Evolutionary conservation across 2,329 filamentous ascomycete species (phyloP).

Genomic region (Penicillium sp.): DNA sequence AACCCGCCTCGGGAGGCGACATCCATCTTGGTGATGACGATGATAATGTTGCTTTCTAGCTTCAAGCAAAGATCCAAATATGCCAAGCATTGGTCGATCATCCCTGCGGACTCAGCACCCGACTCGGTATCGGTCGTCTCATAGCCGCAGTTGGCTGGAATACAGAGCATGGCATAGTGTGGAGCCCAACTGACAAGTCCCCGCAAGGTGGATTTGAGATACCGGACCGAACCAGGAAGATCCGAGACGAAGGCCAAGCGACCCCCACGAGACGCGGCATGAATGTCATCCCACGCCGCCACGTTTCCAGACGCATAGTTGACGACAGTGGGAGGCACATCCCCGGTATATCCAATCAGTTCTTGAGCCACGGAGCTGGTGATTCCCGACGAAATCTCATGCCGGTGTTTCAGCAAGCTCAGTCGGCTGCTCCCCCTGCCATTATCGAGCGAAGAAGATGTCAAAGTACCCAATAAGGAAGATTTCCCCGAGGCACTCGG

Average conservation of each 20-base stretch:
- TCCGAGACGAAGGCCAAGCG: constrained; percentile 87
- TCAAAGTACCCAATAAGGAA: constrained; percentile 82
- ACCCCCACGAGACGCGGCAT: constrained; percentile 70
- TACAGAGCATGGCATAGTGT: constrained; percentile 87
- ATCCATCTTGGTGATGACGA: constrained; percentile 91
- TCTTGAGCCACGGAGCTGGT: constrained; percentile 96
- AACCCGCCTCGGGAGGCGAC: constrained; percentile 73
- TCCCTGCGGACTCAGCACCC: constrained; percentile 41
- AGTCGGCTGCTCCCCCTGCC: constrained; percentile 87
- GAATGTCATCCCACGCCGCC: constrained; percentile 92
- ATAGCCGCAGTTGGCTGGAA: constrained; percentile 71
- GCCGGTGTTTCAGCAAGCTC: constrained; percentile 85
- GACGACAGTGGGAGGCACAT: constrained; percentile 44
- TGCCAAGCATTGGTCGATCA: constrained; percentile 72
- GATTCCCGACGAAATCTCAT: constrained; percentile 87
- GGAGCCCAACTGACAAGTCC: constrained; percentile 95
- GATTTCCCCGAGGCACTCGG: constrained; percentile 93
- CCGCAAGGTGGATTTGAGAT: constrained; percentile 82
- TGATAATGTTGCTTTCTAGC: constrained; percentile 72
- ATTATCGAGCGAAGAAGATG: constrained; percentile 86
- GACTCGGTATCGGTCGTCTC: constrained; percentile 41
- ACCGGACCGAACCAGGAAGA: constrained; percentile 87
- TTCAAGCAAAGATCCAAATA: constrained; percentile 85
- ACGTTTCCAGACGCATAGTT: constrained; percentile 88
- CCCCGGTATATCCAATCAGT: constrained; percentile 74